These are phyloP conservation scores for Amphibolis antarctica DNA, from an alignment of 106 monocot species.

Conservation along the genomic window DNA sequence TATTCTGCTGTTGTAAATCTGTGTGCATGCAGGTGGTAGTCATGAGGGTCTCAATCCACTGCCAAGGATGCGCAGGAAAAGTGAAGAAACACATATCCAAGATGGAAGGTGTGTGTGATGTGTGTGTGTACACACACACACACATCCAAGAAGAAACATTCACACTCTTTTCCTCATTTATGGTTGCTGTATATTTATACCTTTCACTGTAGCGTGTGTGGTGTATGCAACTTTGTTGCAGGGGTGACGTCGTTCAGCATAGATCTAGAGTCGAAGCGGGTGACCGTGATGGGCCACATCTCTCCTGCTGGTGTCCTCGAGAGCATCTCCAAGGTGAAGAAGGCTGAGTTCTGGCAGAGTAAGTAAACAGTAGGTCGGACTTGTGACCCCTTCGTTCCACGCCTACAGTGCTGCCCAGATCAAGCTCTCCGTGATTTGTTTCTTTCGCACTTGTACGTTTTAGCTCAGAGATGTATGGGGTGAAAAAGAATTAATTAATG, in stretches of 20 bases:
- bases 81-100: slow-evolving; percentile 88
- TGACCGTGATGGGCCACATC: slow-evolving; percentile 95
- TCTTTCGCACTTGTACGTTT: no score
- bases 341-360: slow-evolving; percentile 74
- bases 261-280: slow-evolving; percentile 91
- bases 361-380: neutral
- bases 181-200: slow-evolving; percentile 3
- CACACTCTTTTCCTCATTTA: neutral
- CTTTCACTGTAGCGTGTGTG: slow-evolving; percentile 10
- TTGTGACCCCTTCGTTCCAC: neutral
- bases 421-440: no score
- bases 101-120: slow-evolving; percentile 45
- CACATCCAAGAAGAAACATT: no score
- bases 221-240: slow-evolving; percentile 27
- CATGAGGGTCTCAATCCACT: slow-evolving; percentile 78
- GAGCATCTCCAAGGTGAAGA: slow-evolving; percentile 99
- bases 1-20: neutral
- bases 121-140: no score
- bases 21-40: slow-evolving; percentile 58
- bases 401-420: no score
- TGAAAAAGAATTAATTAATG: no score
- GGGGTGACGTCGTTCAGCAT: slow-evolving; percentile 96
- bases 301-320: slow-evolving; percentile 83
- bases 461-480: no score
- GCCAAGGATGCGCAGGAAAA: slow-evolving; percentile 91